Evolutionary conservation across 768 basidiomycete genomes (phyloP).

Genomic region (Crepidotus variabilis): DNA sequence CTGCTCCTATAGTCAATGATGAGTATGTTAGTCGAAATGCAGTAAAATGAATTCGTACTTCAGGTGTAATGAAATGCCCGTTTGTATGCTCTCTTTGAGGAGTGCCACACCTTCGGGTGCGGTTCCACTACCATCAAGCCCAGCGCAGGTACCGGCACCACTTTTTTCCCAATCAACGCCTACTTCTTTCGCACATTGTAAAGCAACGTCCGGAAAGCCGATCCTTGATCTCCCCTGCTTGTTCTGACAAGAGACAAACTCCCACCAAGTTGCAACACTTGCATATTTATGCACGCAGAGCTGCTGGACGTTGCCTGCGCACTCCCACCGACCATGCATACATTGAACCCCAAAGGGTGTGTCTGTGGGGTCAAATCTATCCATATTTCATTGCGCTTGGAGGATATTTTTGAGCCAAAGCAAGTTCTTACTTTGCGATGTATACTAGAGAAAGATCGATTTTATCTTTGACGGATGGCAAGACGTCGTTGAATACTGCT

Average conservation of each 20-base stretch:
- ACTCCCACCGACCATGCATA: constrained; percentile 78
- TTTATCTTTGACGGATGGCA: constrained; percentile 57
- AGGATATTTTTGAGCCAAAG: not conserved
- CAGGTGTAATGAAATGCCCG: constrained; percentile 46
- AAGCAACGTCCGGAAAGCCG: constrained; percentile 60
- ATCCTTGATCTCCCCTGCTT: constrained; percentile 57
- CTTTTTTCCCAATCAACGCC: constrained; percentile 69
- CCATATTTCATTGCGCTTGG: constrained; percentile 1
- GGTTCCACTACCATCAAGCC: constrained; percentile 58
- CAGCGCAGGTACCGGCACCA: constrained; percentile 54
- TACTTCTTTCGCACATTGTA: constrained; percentile 59
- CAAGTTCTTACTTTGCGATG: constrained; percentile 60
- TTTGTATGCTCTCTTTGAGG: constrained; percentile 54
- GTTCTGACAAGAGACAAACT: constrained; percentile 80
- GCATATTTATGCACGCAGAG: constrained; percentile 72
- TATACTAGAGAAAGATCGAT: constrained; percentile 69
- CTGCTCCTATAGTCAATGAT: constrained; percentile 53
- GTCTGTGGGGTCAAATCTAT: constrained; percentile 61
- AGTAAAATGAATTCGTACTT: constrained; percentile 32
- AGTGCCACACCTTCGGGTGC: constrained; percentile 62
- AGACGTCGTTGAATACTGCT: constrained; percentile 66
- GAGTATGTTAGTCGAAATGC: constrained; percentile 2
- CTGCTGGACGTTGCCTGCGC: constrained; percentile 86
- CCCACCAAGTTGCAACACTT: constrained; percentile 66
- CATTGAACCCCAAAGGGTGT: constrained; percentile 77